These are phyloP conservation scores for Botrytis elliptica DNA, from an alignment of 2,329 filamentous ascomycete species.

Conservation along the genomic window DNA sequence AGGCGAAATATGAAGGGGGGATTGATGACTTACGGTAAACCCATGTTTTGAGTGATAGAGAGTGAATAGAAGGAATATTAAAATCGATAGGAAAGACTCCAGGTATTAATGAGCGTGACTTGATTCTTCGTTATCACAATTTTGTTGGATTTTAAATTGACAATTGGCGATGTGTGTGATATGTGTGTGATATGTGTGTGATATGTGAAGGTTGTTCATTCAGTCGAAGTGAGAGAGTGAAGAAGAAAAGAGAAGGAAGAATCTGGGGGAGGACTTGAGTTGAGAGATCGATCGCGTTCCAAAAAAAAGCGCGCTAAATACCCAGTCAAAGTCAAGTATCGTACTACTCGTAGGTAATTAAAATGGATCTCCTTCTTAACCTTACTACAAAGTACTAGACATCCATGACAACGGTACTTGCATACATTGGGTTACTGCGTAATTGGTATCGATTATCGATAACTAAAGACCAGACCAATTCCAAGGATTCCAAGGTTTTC, in stretches of 20 bases:
- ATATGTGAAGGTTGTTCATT: neutral
- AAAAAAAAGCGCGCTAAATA: conserved; percentile 12
- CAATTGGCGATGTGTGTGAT: neutral
- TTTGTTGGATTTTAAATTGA: conserved; percentile 24
- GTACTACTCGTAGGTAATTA: neutral
- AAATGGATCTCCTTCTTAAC: neutral
- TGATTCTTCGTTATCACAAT: conserved; percentile 21
- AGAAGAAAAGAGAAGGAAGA: neutral
- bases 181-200: too few relatives aligned
- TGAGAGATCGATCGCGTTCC: neutral
- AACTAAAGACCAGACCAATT: neutral
- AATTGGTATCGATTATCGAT: conserved; percentile 5
- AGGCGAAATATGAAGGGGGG: conserved; percentile 22
- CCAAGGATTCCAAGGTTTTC: neutral
- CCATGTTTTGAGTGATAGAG: conserved; percentile 33
- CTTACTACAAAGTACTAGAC: neutral
- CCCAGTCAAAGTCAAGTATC: neutral
- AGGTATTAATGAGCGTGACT: conserved; percentile 27
- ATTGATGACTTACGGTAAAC: conserved; percentile 37
- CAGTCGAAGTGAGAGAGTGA: neutral
- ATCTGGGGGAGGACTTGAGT: neutral
- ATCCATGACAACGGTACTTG: neutral
- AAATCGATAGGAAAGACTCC: neutral
- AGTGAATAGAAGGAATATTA: neutral
- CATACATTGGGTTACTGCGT: neutral